These are phyloP conservation scores for Davidsoniella australis DNA, from an alignment of 2,329 filamentous ascomycete genomes.

Conservation along the genomic window DNA sequence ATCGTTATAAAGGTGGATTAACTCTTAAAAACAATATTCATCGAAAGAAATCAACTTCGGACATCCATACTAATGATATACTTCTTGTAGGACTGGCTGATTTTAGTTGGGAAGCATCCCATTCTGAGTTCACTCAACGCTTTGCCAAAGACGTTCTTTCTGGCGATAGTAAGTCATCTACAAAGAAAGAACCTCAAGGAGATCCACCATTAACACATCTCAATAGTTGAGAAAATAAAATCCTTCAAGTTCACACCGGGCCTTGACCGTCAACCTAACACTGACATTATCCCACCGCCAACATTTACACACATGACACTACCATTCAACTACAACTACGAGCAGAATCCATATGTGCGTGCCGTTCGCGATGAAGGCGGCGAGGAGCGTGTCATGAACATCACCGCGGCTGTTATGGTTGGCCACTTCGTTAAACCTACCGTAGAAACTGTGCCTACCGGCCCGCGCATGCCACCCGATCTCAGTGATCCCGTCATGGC, in stretches of 20 bases:
- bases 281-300: conserved; percentile 64
- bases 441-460: conserved; percentile 42
- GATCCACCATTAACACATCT: conserved; percentile 13
- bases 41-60: not conserved
- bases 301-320: conserved; percentile 58
- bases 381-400: conserved; percentile 36
- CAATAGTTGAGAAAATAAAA: conserved; percentile 31
- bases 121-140: conserved; percentile 51
- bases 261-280: conserved; percentile 38
- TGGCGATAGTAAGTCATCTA: conserved; percentile 40
- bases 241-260: conserved; percentile 50
- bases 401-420: conserved; percentile 39
- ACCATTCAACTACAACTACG: conserved; percentile 66
- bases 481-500: conserved; percentile 44
- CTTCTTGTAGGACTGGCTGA: conserved; percentile 47
- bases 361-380: conserved; percentile 40
- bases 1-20: conserved; percentile 58
- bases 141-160: conserved; percentile 56
- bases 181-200: not conserved
- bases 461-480: conserved; percentile 43
- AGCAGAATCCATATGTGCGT: conserved; percentile 66
- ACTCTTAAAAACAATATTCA: too few relatives aligned
- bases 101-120: conserved; percentile 61
- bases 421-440: conserved; percentile 41
- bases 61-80: not conserved